Percentiles rank a stretch among this genome's conserved stretches.
phyloP scores from a whole-genome alignment of 768 basidiomycete species.

The Leccinum olivaceopallidum region DNA sequence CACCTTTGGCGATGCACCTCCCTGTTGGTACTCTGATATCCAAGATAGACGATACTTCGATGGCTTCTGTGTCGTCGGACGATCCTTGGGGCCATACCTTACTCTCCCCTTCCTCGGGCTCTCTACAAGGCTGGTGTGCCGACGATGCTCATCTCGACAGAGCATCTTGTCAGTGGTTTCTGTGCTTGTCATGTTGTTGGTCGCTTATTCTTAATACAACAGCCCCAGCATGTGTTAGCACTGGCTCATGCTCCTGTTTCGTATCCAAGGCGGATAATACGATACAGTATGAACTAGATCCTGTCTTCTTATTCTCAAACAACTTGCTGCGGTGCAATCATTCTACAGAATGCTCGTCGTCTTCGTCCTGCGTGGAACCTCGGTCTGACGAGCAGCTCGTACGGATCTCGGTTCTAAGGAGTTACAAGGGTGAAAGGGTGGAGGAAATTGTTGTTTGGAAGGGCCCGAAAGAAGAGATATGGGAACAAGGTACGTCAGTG shows the following conservation, averaged over 20 bases:
- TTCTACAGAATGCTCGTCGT: slow-evolving; percentile 37
- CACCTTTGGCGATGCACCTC: slow-evolving; percentile 60
- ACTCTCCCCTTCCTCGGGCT: slow-evolving; percentile 13
- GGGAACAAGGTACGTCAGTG: slow-evolving; percentile 57
- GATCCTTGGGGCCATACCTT: slow-evolving; percentile 54
- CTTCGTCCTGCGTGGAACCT: slow-evolving; percentile 54
- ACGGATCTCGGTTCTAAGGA: slow-evolving; percentile 47
- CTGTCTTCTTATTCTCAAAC: slow-evolving; percentile 48
- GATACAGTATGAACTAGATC: slow-evolving; percentile 54
- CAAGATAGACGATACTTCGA: slow-evolving; percentile 59
- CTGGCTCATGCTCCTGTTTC: slow-evolving; percentile 44
- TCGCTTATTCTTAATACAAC: background rate
- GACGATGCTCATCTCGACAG: slow-evolving; percentile 34
- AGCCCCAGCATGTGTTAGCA: slow-evolving; percentile 14
- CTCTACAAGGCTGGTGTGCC: slow-evolving; percentile 64
- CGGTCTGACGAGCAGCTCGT: slow-evolving; percentile 51
- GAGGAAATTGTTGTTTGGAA: slow-evolving; percentile 66
- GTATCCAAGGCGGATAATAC: slow-evolving; percentile 29
- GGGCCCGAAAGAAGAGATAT: slow-evolving; percentile 65
- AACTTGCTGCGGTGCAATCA: slow-evolving; percentile 41
- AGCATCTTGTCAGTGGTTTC: slow-evolving; percentile 13
- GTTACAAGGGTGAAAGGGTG: background rate
- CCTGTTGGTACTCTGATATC: slow-evolving; percentile 59
- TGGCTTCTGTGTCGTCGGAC: slow-evolving; percentile 33
- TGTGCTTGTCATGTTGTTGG: background rate